phyloP scores from a whole-genome alignment of 306 rosid genomes.

The Vicia faba region DNA sequence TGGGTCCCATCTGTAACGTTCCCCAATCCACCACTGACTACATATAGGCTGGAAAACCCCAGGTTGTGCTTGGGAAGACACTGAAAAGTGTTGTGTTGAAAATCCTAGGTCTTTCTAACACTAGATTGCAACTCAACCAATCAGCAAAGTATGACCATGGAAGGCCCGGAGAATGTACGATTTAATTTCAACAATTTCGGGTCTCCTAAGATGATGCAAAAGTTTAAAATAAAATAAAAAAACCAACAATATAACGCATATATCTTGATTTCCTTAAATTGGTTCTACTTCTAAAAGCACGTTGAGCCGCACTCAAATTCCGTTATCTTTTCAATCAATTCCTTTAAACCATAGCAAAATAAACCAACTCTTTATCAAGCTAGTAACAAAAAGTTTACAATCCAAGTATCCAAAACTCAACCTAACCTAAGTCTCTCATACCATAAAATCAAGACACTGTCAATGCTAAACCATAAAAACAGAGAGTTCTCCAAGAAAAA shows the following conservation, averaged over 20 bases:
- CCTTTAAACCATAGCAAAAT: background rate
- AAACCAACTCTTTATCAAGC: background rate
- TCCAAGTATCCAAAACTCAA: slow-evolving; percentile 12
- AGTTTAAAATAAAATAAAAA: too few relatives aligned
- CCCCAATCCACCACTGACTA: background rate
- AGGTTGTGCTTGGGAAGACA: background rate
- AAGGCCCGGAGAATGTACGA: background rate
- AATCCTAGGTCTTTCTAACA: background rate
- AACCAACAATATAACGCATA: background rate
- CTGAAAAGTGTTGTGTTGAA: background rate
- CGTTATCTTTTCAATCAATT: slow-evolving; percentile 6
- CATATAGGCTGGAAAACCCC: background rate
- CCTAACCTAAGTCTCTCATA: background rate
- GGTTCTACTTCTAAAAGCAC: background rate
- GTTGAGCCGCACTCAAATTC: background rate
- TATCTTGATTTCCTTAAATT: slow-evolving; percentile 1
- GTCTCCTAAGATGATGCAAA: too few relatives aligned
- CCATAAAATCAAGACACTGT: slow-evolving; percentile 1
- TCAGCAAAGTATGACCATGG: slow-evolving; percentile 2
- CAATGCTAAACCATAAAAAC: background rate
- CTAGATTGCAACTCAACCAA: slow-evolving; percentile 8
- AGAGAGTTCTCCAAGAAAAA: too few relatives aligned
- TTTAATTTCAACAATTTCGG: background rate
- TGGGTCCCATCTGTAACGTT: background rate
- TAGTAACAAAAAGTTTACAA: slow-evolving; percentile 8